phyloP scores from a whole-genome alignment of 2,329 filamentous ascomycete genomes.

The Fusarium setosum region DNA sequence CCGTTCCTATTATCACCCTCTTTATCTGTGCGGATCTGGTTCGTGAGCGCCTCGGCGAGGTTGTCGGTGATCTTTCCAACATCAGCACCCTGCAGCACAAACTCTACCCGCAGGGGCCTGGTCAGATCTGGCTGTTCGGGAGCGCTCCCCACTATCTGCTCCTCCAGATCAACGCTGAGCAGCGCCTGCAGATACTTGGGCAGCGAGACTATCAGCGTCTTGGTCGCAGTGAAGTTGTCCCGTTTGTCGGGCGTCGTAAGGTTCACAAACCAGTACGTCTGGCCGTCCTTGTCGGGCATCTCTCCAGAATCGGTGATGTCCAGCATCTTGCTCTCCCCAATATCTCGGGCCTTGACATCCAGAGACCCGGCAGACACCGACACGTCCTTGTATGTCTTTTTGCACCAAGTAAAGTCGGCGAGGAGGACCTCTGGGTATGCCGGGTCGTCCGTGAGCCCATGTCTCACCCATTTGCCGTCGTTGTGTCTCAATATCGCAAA shows the following conservation, averaged over 20 bases:
- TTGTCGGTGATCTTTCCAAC: slow-evolving; percentile 1
- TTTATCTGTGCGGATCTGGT: slow-evolving; percentile 1
- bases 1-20: slow-evolving; percentile 5
- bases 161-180: background rate
- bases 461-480: background rate
- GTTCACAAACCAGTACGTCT: background rate
- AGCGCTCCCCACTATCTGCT: background rate
- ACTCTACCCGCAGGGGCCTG: background rate
- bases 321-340: too few relatives aligned
- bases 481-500: background rate
- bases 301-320: too few relatives aligned
- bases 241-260: background rate
- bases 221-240: background rate
- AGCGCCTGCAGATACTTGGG: background rate
- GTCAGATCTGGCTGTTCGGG: background rate
- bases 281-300: background rate
- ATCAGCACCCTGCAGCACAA: background rate
- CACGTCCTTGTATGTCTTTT: background rate
- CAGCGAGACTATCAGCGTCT: background rate
- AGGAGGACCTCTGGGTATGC: background rate
- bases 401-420: background rate
- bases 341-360: background rate
- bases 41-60: slow-evolving; percentile 1
- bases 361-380: background rate
- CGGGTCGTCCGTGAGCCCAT: background rate